Conservation (phyloP, 208 protist species). For the Phytomonas francai region DNA sequence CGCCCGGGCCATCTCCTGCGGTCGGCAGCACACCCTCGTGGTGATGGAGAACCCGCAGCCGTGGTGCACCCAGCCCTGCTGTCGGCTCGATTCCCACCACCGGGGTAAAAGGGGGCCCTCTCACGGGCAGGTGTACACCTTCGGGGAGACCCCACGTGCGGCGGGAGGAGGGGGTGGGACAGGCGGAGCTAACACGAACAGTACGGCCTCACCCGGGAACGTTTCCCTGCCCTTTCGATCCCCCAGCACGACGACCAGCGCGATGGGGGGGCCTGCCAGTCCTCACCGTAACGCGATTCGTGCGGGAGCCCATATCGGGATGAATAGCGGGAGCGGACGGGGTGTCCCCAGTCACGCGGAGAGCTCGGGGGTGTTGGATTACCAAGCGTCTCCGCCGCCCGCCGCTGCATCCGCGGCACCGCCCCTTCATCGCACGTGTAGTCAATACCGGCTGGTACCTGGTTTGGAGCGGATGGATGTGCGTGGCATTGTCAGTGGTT, state of each 20-base stretch:
- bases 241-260: no score
- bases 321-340: no score
- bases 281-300: no score
- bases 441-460: slow-evolving; percentile 36
- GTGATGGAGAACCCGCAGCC: slow-evolving; percentile 79
- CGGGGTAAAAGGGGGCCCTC: slow-evolving; percentile 17
- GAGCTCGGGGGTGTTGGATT: background rate
- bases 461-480: slow-evolving; percentile 50
- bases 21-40: slow-evolving; percentile 77
- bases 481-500: slow-evolving; percentile 58
- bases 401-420: background rate
- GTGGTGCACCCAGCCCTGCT: slow-evolving; percentile 49
- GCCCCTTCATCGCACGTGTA: slow-evolving; percentile 8
- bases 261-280: no score
- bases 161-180: background rate
- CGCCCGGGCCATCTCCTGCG: slow-evolving; percentile 62
- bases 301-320: no score
- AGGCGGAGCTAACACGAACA: slow-evolving; percentile 7
- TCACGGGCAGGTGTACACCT: slow-evolving; percentile 69
- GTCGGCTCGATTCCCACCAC: slow-evolving; percentile 32
- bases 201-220: no score
- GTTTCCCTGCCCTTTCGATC: no score
- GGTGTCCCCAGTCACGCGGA: no score
- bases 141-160: slow-evolving; percentile 41
- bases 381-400: background rate